Percentiles rank a stretch among this genome's conserved stretches.
These are phyloP conservation scores for Lactarius hatsudake DNA, from an alignment of 768 basidiomycete genomes.

Conservation along the genomic window DNA sequence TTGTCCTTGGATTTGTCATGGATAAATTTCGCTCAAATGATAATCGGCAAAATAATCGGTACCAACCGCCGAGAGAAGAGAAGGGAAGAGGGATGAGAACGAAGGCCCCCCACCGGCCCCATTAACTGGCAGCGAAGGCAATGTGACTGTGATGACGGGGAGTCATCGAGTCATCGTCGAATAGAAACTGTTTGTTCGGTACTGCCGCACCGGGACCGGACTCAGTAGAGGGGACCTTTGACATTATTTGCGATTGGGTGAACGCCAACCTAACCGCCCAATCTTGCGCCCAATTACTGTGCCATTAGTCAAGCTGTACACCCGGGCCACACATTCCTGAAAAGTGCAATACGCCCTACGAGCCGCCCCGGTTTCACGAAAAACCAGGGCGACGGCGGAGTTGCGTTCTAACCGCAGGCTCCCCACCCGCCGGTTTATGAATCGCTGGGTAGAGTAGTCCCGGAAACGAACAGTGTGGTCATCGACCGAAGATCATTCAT, in stretches of 20 bases:
- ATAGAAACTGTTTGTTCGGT: too few relatives aligned
- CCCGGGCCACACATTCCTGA: not conserved
- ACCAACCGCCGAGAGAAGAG: too few relatives aligned
- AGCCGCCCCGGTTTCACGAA: too few relatives aligned
- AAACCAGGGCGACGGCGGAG: not conserved
- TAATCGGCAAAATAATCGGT: not conserved
- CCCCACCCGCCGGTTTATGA: too few relatives aligned
- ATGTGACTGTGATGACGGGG: not conserved
- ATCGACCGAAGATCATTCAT: not conserved
- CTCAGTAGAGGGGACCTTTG: too few relatives aligned
- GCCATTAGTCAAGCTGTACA: not conserved
- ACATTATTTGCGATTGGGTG: not conserved
- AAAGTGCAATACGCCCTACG: too few relatives aligned
- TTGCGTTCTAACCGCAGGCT: too few relatives aligned
- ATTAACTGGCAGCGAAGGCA: not conserved
- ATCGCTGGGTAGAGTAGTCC: not conserved
- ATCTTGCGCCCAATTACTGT: too few relatives aligned
- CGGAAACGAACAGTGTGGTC: not conserved
- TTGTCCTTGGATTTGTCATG: not conserved
- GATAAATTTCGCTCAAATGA: not conserved
- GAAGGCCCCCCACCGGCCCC: not conserved
- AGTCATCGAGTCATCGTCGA: too few relatives aligned
- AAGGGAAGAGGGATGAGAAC: not conserved
- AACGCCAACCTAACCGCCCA: not conserved
- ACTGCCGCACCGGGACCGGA: too few relatives aligned